A percentile compares a stretch with the other conserved stretches of the same genome.
Conservation (phyloP, 208 protist species). For the Trypanosoma lewisi region DNA sequence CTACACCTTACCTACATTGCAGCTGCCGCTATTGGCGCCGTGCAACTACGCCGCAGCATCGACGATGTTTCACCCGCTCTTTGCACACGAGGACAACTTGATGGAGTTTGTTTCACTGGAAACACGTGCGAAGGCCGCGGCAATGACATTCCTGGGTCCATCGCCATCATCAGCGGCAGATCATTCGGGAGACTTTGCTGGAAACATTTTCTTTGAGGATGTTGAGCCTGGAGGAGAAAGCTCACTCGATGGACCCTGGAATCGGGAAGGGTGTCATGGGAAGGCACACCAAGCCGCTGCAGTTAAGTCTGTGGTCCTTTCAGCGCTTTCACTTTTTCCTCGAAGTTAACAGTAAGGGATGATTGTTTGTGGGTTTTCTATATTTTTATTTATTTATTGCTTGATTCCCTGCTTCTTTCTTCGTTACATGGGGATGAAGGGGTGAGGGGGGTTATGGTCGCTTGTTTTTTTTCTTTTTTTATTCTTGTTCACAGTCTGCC, state of each 20-base stretch:
- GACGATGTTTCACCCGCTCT: slow-evolving; percentile 21
- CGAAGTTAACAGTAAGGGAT: background rate
- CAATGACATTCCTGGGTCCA: slow-evolving; percentile 1
- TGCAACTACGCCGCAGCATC: slow-evolving; percentile 17
- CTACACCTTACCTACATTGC: slow-evolving; percentile 54
- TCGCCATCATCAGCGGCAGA: background rate
- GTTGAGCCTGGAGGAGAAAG: background rate
- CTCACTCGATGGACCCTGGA: background rate
- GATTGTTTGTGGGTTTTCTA: slow-evolving; percentile 7
- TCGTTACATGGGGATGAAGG: no score
- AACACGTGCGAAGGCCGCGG: slow-evolving; percentile 5
- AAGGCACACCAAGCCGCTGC: background rate
- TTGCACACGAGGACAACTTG: slow-evolving; percentile 18
- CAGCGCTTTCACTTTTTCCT: slow-evolving; percentile 27
- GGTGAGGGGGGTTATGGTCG: no score
- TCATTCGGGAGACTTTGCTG: background rate
- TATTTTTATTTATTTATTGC: slow-evolving; percentile 7
- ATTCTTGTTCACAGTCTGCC: slow-evolving; percentile 13
- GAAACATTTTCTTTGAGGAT: slow-evolving; percentile 17
- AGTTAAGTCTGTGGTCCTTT: slow-evolving; percentile 16
- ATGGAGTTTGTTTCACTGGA: slow-evolving; percentile 20
- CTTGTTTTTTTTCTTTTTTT: slow-evolving; percentile 21
- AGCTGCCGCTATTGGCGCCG: slow-evolving; percentile 38
- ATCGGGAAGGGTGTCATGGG: background rate
- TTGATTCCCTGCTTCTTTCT: no score